Evolutionary conservation across 1,284 basidiomycete genomes (phyloP).

Genomic region (Sporisorium iseilematis-ciliati): DNA sequence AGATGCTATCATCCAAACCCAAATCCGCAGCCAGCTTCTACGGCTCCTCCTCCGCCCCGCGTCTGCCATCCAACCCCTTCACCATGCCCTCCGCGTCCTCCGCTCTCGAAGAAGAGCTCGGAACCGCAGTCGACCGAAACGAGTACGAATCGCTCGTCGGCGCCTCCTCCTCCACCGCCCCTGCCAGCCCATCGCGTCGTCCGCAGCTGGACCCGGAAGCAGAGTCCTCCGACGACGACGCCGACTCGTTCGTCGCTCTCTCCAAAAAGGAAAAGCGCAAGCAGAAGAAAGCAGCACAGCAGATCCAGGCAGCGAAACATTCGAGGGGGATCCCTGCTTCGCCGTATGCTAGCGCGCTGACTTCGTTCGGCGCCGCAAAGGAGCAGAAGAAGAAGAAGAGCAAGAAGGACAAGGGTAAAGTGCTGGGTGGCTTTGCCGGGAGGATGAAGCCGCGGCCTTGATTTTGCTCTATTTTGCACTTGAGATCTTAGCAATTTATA

Average conservation of each 20-base stretch:
- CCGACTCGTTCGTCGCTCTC: slow-evolving; percentile 8
- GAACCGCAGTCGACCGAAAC: slow-evolving; percentile 32
- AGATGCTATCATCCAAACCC: slow-evolving; percentile 36
- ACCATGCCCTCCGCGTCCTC: slow-evolving; percentile 8
- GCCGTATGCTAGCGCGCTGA: slow-evolving; percentile 38
- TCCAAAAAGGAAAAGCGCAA: slow-evolving; percentile 44
- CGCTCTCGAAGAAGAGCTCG: slow-evolving; percentile 33
- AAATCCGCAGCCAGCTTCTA: slow-evolving; percentile 50
- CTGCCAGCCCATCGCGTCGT: background rate
- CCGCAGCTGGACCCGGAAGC: slow-evolving; percentile 14
- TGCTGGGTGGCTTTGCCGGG: slow-evolving; percentile 24
- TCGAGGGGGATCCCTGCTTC: slow-evolving; percentile 21
- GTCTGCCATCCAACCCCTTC: slow-evolving; percentile 24
- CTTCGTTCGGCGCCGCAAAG: background rate
- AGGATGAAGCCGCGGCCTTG: slow-evolving; percentile 33
- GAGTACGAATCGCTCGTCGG: slow-evolving; percentile 52
- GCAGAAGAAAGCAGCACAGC: slow-evolving; percentile 39
- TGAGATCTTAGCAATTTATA: too few relatives aligned
- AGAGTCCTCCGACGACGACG: slow-evolving; percentile 17
- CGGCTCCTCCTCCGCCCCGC: slow-evolving; percentile 7
- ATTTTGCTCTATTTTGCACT: background rate
- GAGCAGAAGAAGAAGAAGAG: slow-evolving; percentile 30
- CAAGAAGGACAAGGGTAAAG: slow-evolving; percentile 18
- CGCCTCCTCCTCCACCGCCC: background rate
- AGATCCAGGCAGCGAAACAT: slow-evolving; percentile 11